A percentile compares a stretch with the other conserved stretches of the same genome.
Conservation (phyloP, 2,329 filamentous ascomycete species). For the Volutella citrinella region DNA sequence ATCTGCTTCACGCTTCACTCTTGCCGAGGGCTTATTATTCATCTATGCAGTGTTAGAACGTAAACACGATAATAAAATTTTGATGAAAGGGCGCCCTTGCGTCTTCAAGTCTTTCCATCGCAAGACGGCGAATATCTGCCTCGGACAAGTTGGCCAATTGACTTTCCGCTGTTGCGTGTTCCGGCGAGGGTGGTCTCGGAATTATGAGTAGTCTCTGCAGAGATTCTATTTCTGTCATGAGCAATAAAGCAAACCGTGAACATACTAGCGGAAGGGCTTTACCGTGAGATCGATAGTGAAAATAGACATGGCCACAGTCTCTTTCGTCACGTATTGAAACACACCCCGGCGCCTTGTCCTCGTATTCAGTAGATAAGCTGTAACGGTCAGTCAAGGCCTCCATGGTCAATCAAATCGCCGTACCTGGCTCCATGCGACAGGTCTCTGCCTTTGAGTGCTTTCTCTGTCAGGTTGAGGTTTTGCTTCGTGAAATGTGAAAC, state of each 20-base stretch:
- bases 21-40: too few species aligned
- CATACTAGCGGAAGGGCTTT: too few species aligned
- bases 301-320: too few species aligned
- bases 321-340: too few species aligned
- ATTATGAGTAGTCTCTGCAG: constrained; percentile 22
- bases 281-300: constrained; percentile 23
- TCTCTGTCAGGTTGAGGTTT: constrained; percentile 13
- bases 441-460: constrained; percentile 25
- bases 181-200: constrained; percentile 12
- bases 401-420: too few species aligned
- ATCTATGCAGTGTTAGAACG: too few species aligned
- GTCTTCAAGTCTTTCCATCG: constrained; percentile 15
- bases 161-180: not conserved
- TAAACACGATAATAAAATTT: constrained; percentile 3
- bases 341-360: too few species aligned
- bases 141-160: constrained; percentile 9
- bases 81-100: too few species aligned
- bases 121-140: constrained; percentile 17
- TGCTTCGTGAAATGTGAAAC: not conserved
- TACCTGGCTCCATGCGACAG: constrained; percentile 22
- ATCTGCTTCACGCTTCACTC: constrained; percentile 11
- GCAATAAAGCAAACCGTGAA: too few species aligned
- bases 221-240: constrained; percentile 16
- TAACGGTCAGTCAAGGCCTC: too few species aligned
- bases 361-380: too few species aligned